Conservation (phyloP, 2,329 filamentous ascomycete genomes). For the Raffaelea ambrosiae region DNA sequence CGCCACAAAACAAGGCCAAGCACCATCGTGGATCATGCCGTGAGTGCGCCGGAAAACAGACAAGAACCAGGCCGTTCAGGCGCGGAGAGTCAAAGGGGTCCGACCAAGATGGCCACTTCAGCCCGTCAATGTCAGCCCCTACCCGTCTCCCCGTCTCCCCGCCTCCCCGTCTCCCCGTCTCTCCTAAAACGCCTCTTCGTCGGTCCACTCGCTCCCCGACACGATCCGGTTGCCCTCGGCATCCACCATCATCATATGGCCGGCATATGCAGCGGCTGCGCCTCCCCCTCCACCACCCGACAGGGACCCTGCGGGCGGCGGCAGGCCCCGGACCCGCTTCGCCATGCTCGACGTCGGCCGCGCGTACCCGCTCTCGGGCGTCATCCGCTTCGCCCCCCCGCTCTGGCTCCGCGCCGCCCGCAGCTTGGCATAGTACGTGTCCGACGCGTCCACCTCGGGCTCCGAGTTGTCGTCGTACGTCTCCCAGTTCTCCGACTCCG, state of each 20-base stretch:
- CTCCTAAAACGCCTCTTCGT: conserved; percentile 49
- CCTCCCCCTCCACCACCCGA: background rate
- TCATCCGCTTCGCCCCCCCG: conserved; percentile 49
- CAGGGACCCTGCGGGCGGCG: conserved; percentile 33
- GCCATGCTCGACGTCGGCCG: conserved; percentile 21
- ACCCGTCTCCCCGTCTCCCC: no score
- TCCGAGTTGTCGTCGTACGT: conserved; percentile 84
- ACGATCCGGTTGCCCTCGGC: conserved; percentile 53
- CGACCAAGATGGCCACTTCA: no score
- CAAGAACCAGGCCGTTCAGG: no score
- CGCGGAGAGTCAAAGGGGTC: no score
- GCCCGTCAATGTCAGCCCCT: no score
- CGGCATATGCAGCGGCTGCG: conserved; percentile 27
- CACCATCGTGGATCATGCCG: no score
- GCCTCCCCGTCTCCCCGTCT: background rate
- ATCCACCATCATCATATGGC: conserved; percentile 42
- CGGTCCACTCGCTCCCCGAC: conserved; percentile 60
- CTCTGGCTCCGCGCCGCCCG: conserved; percentile 56
- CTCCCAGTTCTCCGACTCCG: conserved; percentile 95
- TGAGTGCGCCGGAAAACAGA: no score
- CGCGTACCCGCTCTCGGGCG: conserved; percentile 28
- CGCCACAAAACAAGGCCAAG: no score
- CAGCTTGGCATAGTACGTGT: conserved; percentile 73
- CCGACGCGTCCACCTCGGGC: conserved; percentile 64
- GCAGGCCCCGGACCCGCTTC: conserved; percentile 48